Conservation (phyloP, 1,284 basidiomycete species). For the Rhodotorula sp. region DNA sequence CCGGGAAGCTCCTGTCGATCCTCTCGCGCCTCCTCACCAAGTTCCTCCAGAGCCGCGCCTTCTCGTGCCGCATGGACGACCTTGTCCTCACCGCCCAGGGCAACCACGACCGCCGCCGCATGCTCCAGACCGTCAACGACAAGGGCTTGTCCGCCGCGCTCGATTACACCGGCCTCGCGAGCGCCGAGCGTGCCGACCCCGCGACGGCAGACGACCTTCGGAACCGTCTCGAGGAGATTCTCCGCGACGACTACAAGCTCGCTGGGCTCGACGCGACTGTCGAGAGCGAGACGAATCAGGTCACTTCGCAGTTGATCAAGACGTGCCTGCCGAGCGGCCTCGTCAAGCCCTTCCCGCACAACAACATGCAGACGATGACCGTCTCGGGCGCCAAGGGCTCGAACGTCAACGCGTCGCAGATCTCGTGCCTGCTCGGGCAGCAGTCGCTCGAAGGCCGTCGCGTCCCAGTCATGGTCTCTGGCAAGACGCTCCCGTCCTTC, state of each 20-base stretch:
- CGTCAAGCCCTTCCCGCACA: conserved; percentile 90
- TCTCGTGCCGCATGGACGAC: conserved; percentile 99
- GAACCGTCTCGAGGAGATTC: conserved; percentile 77
- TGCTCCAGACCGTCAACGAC: conserved; percentile 69
- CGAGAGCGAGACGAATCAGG: conserved; percentile 84
- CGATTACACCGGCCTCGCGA: conserved; percentile 61
- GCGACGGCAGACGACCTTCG: conserved; percentile 57
- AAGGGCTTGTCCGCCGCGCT: conserved; percentile 85
- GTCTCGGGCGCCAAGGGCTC: conserved; percentile 98
- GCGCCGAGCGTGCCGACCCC: conserved; percentile 73
- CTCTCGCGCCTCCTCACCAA: conserved; percentile 94
- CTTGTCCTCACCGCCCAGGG: conserved; percentile 83
- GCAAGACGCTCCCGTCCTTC: conserved; percentile 97
- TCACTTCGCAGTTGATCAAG: conserved; percentile 70
- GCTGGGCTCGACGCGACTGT: conserved; percentile 78
- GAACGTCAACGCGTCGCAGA: conserved; percentile 95
- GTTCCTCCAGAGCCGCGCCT: conserved; percentile 93
- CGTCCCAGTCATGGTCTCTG: conserved; percentile 98
- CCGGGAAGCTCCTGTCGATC: conserved; percentile 89
- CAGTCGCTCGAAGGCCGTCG: conserved; percentile 98
- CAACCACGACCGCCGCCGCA: conserved; percentile 67
- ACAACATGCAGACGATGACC: conserved; percentile 99
- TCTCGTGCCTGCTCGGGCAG: conserved; percentile 94
- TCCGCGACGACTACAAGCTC: conserved; percentile 97
- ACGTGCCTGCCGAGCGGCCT: conserved; percentile 87